Base-by-base conservation (phyloP, 2,329 filamentous ascomycete species). In the Fusarium pseudograminearum region DNA sequence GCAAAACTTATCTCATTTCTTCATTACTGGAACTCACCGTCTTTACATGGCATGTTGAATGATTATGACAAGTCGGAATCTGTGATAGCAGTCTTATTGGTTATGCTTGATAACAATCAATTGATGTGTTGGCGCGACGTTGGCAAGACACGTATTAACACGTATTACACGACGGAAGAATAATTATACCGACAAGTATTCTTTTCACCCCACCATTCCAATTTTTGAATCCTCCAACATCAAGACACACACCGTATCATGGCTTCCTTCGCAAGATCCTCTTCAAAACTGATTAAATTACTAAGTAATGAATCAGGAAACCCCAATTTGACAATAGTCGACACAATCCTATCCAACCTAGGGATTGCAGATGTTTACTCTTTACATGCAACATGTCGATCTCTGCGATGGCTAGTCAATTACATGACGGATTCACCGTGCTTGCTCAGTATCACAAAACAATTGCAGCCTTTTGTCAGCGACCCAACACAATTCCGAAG, bases 351-450 rank as follows among this genome's bases (percentile, higher is more conserved):
- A 10, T 45, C 20, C 18, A 26, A 45, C 15, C 11, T 45, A 3
- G n/a, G n/a, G 9, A 26, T 61, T 10, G 58, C 44, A 18, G 54
- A 61, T 5, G 26, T 59, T 4, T 59, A 59, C 18, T 26, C 58
- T 1, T 15, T 59, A 15, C 54, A 61, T n/a, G 54, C 58, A 20
- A 22, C 54, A 26, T 12, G 36, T 24, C 54, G 54, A 26, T 48
- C 36, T 7, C 11, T 59, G 20, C 44, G 44, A 6, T 61, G 58
- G 58, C 14, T 61, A 2, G 24, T 59, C 9, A 38, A 15, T 15
- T 58, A 61, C 7, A 42, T 61, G 44, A 59, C 22, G 0, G 20
- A 44, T 1, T 61, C 58, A 2, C 58, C 58, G 7, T 28, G 30
- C 2, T 36, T 61, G 5, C 54, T 59, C 5, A 57, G 57, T 2